These are phyloP conservation scores for Clarireedia sp. DNA, from an alignment of 2,329 filamentous ascomycete genomes.

Conservation along the genomic window DNA sequence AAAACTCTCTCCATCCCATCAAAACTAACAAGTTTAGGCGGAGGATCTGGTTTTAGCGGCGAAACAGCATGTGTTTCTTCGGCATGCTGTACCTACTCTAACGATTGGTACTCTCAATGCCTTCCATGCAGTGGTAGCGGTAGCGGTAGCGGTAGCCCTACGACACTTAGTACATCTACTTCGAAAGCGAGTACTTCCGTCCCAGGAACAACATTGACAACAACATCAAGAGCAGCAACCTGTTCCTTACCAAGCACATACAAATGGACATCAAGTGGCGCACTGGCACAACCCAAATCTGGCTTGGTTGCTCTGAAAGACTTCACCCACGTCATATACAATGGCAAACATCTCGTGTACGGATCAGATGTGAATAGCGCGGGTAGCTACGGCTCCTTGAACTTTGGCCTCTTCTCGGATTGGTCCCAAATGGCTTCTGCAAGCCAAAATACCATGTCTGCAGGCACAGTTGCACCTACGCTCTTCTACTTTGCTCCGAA, in stretches of 20 bases:
- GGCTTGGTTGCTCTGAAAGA: too few relatives aligned
- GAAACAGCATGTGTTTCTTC: constrained; percentile 21
- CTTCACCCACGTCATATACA: too few relatives aligned
- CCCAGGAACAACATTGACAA: neutral
- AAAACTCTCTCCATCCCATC: neutral
- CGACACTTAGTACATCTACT: too few relatives aligned
- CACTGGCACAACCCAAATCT: constrained; percentile 43
- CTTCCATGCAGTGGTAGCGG: constrained; percentile 10
- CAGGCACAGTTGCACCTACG: constrained; percentile 47
- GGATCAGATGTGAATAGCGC: too few relatives aligned
- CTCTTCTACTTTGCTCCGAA: constrained; percentile 57
- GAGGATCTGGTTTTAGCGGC: too few relatives aligned
- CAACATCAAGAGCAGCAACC: constrained; percentile 4
- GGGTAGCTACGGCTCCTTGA: too few relatives aligned
- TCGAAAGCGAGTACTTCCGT: too few relatives aligned
- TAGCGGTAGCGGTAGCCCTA: neutral
- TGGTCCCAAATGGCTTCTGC: constrained; percentile 36
- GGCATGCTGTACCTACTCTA: constrained; percentile 17
- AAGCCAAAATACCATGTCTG: constrained; percentile 43
- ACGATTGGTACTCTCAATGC: constrained; percentile 12
- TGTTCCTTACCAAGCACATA: constrained; percentile 49
- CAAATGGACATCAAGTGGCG: constrained; percentile 44
- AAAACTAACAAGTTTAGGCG: too few relatives aligned
- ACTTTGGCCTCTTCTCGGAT: too few relatives aligned
- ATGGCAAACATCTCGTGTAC: too few relatives aligned